Evolutionary conservation across 805 yeast species (phyloP).

Genomic region (Metschnikowia lochheadii): DNA sequence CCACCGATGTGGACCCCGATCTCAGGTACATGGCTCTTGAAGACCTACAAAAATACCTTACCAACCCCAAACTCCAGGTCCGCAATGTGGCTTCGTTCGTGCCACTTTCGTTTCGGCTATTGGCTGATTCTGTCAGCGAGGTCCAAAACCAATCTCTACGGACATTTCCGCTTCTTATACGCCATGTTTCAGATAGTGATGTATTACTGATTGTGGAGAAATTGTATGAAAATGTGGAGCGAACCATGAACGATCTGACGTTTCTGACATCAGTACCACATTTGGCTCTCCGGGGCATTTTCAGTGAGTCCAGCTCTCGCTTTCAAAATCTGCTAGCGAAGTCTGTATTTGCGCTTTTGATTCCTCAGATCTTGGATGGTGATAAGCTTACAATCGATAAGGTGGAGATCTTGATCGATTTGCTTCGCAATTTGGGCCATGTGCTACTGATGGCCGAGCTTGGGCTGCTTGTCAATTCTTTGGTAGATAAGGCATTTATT

Average conservation of each 20-base stretch:
- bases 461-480: conserved; percentile 21
- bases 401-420: conserved; percentile 57
- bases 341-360: conserved; percentile 31
- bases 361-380: conserved; percentile 34
- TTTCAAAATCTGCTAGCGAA: conserved; percentile 23
- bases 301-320: conserved; percentile 28
- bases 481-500: conserved; percentile 36
- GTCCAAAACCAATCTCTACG: conserved; percentile 73
- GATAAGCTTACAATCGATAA: conserved; percentile 45
- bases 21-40: conserved; percentile 80
- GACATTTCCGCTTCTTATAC: conserved; percentile 47
- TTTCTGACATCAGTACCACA: conserved; percentile 49
- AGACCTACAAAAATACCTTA: conserved; percentile 46
- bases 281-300: conserved; percentile 47
- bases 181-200: conserved; percentile 30
- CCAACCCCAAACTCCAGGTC: conserved; percentile 21
- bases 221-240: conserved; percentile 23
- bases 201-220: conserved; percentile 26
- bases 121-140: conserved; percentile 63
- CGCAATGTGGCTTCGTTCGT: conserved; percentile 31
- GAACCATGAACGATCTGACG: conserved; percentile 16
- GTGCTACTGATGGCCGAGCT: conserved; percentile 37
- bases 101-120: conserved; percentile 37
- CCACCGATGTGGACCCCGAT: conserved; percentile 72
- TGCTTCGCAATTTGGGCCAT: conserved; percentile 47